Evolutionary conservation across 176 grass and related monocot genomes (phyloP), one percentile per base, ranked within the genome.

Genomic region (Triticum urartu): DNA sequence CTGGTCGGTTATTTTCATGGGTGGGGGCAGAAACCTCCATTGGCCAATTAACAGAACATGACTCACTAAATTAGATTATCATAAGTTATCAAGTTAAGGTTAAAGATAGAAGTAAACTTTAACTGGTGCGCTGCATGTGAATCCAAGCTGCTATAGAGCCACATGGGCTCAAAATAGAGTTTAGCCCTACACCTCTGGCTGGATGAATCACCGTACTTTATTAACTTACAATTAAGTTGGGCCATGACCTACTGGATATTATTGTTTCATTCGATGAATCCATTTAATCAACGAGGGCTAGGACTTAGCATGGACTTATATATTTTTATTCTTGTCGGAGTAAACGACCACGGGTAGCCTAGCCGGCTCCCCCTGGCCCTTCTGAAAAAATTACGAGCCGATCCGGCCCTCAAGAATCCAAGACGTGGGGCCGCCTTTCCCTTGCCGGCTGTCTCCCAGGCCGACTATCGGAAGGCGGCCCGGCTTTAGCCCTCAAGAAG

Each of bases 161-260:
- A 72, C 34, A 60, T 73, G 10, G 12, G 61, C 34, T 58, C 20
- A 39, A 76, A 83, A 87, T 63, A 60, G 35, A 71, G 60, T 61
- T 83, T 12, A 54, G 32, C 62, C 62, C 9, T 34, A 32, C 73
- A 58, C 45, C 39, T 5, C 21, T 43, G 30, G 21, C 18, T 86
- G 21, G 6, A 63, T 71, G 17, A 61, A 61, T 81, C 25, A 18
- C 21, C 30, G 40, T 22, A 26, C 40, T 52, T 81, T 3, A 76
- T 80, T 21, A 36, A 22, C 66, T 69, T 83, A 38, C 81, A n/a
- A 32, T 84, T 65, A 52, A 78, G 35, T 54, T 79, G 79, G 39
- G 35, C 22, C 40, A 33, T 66, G 54, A 36, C 40, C 40, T 45
- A 82, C 39, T 24, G 10, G 30, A 70, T 81, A 84, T 10, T 42